Base-by-base conservation (phyloP, 2,329 filamentous ascomycete genomes). In the Chalaropsis ovoidea region DNA sequence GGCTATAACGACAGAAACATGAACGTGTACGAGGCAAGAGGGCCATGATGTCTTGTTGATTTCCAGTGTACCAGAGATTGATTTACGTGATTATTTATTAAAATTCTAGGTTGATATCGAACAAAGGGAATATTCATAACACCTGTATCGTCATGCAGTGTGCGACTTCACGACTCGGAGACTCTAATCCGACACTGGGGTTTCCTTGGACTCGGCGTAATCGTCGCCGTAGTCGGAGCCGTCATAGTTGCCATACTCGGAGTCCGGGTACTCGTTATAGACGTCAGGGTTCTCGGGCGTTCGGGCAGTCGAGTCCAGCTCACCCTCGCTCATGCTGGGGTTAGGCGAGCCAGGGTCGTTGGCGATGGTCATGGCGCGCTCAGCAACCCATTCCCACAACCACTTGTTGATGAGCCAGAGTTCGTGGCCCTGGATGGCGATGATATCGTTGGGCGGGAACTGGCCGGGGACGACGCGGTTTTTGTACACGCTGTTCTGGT, bases 401-500 rank as follows among this genome's bases (percentile, higher is more conserved):
- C 88, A 92, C 60, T 77, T 79, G 70, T 81, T 77, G 8, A 89
- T 87, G 73, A 88, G 87, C 47, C 77, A 75, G 11, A 83, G 75
- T 69, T 87, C 78, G 68, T 81, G 74, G 52, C 75, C 72, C 71
- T 91, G 87, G 0, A 82, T 79, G 15, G 84, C 77, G 2, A 76
- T 77, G 5, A 90, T 80, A 2, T 83, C 75, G 0, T 74, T 71
- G 0, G 86, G 86, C 0, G 86, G 86, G 41, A 89, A 71, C 0
- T 75, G 74, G 1, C 78, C 69, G 2, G 41, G 5, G 0, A 78
- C 81, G 0, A 85, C 86, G 72, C 88, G 79, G 66, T 86, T 86
- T 0, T 77, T 73, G 62, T 86, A 83, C n/a, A 88, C 70, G 0
- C 85, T 85, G 69, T 87, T 86, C 75, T 87, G 86, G 69, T 89